A percentile compares a stretch with the other conserved stretches of the same genome.
Evolutionary conservation across 257 asterid genomes (phyloP).

Genomic region (Solanum piurae): DNA sequence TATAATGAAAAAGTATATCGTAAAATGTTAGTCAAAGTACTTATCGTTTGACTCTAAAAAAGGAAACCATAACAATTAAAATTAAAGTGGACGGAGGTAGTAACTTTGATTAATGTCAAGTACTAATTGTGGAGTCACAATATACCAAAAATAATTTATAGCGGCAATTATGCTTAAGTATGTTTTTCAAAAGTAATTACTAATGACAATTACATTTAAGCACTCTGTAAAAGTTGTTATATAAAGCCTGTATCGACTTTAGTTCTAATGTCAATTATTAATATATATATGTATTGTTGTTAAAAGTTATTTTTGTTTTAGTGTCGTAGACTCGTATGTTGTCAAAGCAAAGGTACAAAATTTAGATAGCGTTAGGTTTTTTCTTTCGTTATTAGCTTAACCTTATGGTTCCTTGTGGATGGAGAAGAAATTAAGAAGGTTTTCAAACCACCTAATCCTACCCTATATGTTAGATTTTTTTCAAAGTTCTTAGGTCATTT

Average conservation of each 20-base stretch:
- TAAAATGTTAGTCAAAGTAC: too few relatives aligned
- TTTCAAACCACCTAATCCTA: slow-evolving; percentile 10
- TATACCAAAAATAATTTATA: background rate
- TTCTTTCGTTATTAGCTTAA: background rate
- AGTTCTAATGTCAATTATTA: too few relatives aligned
- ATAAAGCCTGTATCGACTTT: background rate
- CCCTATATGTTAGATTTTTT: slow-evolving; percentile 4
- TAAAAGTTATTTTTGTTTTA: too few relatives aligned
- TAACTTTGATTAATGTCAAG: background rate
- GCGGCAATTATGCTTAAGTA: background rate
- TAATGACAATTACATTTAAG: too few relatives aligned
- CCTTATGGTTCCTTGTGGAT: background rate
- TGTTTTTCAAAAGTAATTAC: too few relatives aligned
- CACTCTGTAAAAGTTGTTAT: too few relatives aligned
- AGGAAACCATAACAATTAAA: too few relatives aligned
- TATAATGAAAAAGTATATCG: too few relatives aligned
- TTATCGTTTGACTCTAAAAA: too few relatives aligned
- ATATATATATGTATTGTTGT: too few relatives aligned
- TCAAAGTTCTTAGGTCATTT: slow-evolving; percentile 18
- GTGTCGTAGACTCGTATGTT: background rate
- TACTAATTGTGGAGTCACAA: background rate
- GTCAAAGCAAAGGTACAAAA: slow-evolving; percentile 7
- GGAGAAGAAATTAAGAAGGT: background rate
- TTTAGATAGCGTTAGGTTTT: background rate
- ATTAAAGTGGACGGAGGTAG: too few relatives aligned